A percentile compares a stretch with the other conserved stretches of the same genome.
Conservation (phyloP, 1,139 yeast genomes). For the Taphrina flavorubra region DNA sequence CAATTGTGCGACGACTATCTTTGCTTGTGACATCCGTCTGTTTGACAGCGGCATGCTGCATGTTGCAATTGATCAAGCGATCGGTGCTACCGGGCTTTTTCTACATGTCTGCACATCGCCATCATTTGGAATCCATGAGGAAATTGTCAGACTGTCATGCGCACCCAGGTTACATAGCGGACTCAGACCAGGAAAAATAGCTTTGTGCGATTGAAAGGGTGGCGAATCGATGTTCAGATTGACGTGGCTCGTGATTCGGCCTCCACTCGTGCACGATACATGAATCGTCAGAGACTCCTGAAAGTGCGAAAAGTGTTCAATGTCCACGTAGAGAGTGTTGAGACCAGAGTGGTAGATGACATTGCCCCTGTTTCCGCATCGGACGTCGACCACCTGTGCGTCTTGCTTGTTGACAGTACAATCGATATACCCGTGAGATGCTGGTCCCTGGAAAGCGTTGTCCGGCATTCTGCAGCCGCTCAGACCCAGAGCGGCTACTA, state of each 20-base stretch:
- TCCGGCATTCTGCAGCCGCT: not conserved
- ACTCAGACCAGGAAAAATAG: not conserved
- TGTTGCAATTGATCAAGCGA: no score
- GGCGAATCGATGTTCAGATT: no score
- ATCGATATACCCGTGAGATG: not conserved
- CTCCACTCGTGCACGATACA: not conserved
- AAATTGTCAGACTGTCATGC: not conserved
- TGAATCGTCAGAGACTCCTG: not conserved
- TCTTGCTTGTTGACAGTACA: not conserved
- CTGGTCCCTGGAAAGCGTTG: not conserved
- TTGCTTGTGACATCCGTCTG: no score
- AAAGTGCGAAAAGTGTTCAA: not conserved
- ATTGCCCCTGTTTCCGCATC: not conserved
- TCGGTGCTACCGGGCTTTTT: not conserved
- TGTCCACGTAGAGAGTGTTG: constrained; percentile 1
- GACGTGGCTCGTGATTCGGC: no score
- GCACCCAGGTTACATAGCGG: not conserved
- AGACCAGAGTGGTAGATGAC: not conserved
- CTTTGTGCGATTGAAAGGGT: not conserved
- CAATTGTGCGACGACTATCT: no score
- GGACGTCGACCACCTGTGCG: not conserved
- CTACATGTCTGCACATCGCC: not conserved
- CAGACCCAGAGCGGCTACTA: not conserved
- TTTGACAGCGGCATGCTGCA: no score
- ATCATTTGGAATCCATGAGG: not conserved